A percentile compares a stretch with the other conserved stretches of the same genome.
Conservation (phyloP, 164 flowering plant genomes). For the Chimonanthus praecox region DNA sequence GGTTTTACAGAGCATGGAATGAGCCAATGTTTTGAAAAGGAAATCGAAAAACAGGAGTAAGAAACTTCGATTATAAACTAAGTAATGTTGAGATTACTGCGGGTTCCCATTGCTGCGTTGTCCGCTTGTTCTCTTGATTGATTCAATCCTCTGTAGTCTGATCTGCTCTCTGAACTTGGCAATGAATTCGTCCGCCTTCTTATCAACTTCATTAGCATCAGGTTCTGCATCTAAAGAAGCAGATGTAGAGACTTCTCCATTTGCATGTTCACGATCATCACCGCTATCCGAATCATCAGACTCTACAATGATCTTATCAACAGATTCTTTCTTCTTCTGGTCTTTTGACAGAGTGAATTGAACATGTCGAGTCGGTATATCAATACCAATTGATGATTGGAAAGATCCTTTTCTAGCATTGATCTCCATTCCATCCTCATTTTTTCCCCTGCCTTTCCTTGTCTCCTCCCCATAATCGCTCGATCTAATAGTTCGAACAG, state of each 20-base stretch:
- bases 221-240: constrained; percentile 25
- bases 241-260: constrained; percentile 17
- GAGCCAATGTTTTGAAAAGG: neutral
- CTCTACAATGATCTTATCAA: constrained; percentile 22
- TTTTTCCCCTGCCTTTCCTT: constrained; percentile 8
- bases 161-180: constrained; percentile 95
- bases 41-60: neutral
- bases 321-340: constrained; percentile 20
- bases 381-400: neutral
- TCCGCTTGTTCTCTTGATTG: constrained; percentile 16
- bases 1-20: neutral
- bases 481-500: constrained; percentile 51
- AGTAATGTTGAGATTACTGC: neutral
- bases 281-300: constrained; percentile 39
- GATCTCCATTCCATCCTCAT: constrained; percentile 11
- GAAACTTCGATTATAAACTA: neutral
- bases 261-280: constrained; percentile 7
- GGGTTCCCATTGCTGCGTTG: constrained; percentile 1
- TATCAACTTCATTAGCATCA: constrained; percentile 54
- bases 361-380: constrained; percentile 13
- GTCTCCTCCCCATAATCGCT: constrained; percentile 2
- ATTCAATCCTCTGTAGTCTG: constrained; percentile 77
- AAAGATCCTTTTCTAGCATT: constrained; percentile 4
- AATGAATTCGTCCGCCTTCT: constrained; percentile 91
- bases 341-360: neutral